Evolutionary conservation across 495 filamentous ascomycete genomes (phyloP).

Genomic region (Tuber brumale): DNA sequence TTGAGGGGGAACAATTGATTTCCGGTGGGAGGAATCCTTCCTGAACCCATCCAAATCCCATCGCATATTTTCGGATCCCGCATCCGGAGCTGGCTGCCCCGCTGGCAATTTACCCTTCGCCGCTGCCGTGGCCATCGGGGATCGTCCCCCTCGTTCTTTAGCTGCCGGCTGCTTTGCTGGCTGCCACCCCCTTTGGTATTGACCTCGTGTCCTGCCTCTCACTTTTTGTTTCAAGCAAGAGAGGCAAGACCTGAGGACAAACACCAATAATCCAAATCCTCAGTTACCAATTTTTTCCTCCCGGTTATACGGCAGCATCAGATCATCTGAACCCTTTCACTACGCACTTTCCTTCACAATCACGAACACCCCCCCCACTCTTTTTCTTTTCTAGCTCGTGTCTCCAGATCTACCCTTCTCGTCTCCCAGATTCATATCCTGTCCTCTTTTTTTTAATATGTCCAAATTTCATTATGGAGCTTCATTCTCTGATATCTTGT

Average conservation of each 20-base stretch:
- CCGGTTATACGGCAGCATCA: neutral
- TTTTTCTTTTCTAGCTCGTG: neutral
- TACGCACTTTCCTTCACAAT: neutral
- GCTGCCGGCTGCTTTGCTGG: neutral
- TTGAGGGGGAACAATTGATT: too few species aligned
- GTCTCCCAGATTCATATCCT: too few species aligned
- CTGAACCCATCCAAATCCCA: too few species aligned
- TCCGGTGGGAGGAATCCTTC: too few species aligned
- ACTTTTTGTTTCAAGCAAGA: neutral
- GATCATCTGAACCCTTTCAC: neutral
- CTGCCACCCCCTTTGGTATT: neutral
- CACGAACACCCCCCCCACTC: neutral
- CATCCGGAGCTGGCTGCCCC: neutral
- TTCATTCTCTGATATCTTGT: neutral
- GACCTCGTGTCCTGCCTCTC: neutral
- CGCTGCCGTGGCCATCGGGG: neutral
- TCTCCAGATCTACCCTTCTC: neutral
- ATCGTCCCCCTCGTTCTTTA: neutral
- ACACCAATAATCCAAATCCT: neutral
- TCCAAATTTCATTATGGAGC: neutral
- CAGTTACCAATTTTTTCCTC: neutral
- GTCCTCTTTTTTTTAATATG: neutral
- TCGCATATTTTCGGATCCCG: too few species aligned
- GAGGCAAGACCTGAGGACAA: neutral
- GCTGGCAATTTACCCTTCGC: too few species aligned